phyloP scores from a whole-genome alignment of 129 eudicot genomes.

The Dittrichia graveolens region DNA sequence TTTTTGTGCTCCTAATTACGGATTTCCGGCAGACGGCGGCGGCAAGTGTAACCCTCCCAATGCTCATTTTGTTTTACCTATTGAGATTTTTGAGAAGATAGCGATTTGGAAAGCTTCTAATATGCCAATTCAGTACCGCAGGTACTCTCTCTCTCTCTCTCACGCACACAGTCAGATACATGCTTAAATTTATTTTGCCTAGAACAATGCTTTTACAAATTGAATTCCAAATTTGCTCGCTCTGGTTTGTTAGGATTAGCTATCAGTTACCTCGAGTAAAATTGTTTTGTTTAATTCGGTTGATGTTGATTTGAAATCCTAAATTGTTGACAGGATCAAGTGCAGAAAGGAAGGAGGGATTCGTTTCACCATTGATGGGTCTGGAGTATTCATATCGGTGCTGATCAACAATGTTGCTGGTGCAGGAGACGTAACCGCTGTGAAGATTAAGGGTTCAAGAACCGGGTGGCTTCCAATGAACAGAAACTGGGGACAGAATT shows the following conservation, averaged over 20 bases:
- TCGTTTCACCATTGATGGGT: slow-evolving; percentile 69
- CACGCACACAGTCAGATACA: not conserved
- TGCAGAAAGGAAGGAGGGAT: slow-evolving; percentile 97
- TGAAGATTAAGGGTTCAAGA: slow-evolving; percentile 85
- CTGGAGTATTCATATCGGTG: slow-evolving; percentile 76
- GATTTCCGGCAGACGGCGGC: slow-evolving; percentile 77
- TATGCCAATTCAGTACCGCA: slow-evolving; percentile 89
- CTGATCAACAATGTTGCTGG: slow-evolving; percentile 87
- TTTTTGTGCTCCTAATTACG: slow-evolving; percentile 90
- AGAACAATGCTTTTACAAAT: no score
- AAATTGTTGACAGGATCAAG: slow-evolving; percentile 57
- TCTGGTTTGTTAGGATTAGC: not conserved
- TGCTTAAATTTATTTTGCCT: not conserved
- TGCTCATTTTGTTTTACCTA: slow-evolving; percentile 86
- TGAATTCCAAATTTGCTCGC: not conserved
- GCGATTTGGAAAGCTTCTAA: slow-evolving; percentile 96
- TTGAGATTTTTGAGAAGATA: slow-evolving; percentile 91
- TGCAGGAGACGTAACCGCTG: slow-evolving; percentile 73
- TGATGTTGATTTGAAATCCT: not conserved
- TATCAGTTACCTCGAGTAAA: not conserved
- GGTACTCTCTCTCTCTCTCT: slow-evolving; percentile 37
- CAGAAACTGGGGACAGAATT: slow-evolving; percentile 93
- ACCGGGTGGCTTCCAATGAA: slow-evolving; percentile 99
- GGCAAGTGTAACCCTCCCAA: slow-evolving; percentile 86
- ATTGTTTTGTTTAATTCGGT: not conserved